Evolutionary conservation across 116 monocot species (phyloP).

Genomic region (Phalaenopsis hybrid): DNA sequence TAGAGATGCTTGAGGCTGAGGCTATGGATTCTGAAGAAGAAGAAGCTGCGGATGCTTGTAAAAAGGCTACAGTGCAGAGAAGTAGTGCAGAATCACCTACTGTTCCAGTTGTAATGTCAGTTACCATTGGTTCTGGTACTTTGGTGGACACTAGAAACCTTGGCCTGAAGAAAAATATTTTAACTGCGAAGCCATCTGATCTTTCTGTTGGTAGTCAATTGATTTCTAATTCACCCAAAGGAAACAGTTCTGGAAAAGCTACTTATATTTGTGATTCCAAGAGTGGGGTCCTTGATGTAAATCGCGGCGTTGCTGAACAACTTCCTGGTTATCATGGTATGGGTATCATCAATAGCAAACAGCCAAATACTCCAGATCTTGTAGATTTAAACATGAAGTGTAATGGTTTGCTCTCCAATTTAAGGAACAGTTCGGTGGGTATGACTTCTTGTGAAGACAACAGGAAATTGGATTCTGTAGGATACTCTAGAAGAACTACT

Average conservation of each 20-base stretch:
- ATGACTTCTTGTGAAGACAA: slow-evolving; percentile 11
- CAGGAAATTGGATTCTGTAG: slow-evolving; percentile 17
- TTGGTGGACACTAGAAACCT: neutral
- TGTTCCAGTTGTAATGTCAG: slow-evolving; percentile 5
- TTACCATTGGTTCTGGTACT: neutral
- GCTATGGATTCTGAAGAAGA: slow-evolving; percentile 90
- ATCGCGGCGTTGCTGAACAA: neutral
- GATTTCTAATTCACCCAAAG: slow-evolving; percentile 26
- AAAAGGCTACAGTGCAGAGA: slow-evolving; percentile 12
- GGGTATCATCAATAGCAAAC: neutral
- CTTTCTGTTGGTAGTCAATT: neutral
- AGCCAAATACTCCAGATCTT: neutral
- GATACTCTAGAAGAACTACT: slow-evolving; percentile 32
- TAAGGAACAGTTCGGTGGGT: neutral
- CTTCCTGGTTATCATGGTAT: slow-evolving; percentile 1
- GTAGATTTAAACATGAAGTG: slow-evolving; percentile 12
- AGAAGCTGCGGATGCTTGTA: slow-evolving; percentile 34
- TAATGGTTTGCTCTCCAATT: slow-evolving; percentile 4
- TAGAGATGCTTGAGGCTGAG: slow-evolving; percentile 73
- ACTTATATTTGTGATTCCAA: slow-evolving; percentile 5
- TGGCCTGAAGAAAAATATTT: slow-evolving; percentile 10
- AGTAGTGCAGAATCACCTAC: slow-evolving; percentile 1
- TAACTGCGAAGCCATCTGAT: neutral
- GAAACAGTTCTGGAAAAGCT: slow-evolving; percentile 6
- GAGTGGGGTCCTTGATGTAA: slow-evolving; percentile 1